These are phyloP conservation scores for Colletotrichum shisoi DNA, from an alignment of 2,329 filamentous ascomycete species.

Conservation along the genomic window DNA sequence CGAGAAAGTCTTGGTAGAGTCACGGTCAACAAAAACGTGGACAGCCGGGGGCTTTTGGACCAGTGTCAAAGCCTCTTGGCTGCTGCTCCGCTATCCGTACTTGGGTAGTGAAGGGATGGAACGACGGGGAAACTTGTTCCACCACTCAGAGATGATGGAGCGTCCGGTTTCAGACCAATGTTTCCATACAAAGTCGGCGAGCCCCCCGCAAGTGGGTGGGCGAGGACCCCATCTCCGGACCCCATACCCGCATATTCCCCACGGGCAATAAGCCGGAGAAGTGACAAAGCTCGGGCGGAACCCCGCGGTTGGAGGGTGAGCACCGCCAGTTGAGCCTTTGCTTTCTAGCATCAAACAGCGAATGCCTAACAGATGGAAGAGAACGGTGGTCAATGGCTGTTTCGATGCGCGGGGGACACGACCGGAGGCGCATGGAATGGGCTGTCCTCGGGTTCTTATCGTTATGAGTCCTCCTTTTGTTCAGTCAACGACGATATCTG, in stretches of 20 bases:
- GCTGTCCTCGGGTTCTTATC: no score
- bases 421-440: no score
- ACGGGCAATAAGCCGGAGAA: constrained; percentile 34
- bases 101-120: neutral
- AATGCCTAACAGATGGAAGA: neutral
- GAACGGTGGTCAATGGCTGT: neutral
- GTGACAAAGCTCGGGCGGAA: constrained; percentile 17
- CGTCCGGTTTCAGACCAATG: neutral
- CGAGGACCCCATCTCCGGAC: constrained; percentile 9
- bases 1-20: neutral
- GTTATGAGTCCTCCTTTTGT: accelerated
- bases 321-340: neutral
- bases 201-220: constrained; percentile 12
- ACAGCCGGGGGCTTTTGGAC: neutral
- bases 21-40: neutral
- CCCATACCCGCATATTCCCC: constrained; percentile 19
- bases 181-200: neutral
- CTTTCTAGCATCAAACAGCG: neutral
- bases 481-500: no score
- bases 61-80: constrained; percentile 16
- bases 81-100: no score
- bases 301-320: constrained; percentile 17
- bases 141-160: constrained; percentile 3
- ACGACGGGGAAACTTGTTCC: constrained; percentile 17
- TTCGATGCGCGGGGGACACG: neutral